Evolutionary conservation across 352 stramenopile species (phyloP), one percentile per base, ranked within the genome.

Genomic region (Elongisporangium senticosum): DNA sequence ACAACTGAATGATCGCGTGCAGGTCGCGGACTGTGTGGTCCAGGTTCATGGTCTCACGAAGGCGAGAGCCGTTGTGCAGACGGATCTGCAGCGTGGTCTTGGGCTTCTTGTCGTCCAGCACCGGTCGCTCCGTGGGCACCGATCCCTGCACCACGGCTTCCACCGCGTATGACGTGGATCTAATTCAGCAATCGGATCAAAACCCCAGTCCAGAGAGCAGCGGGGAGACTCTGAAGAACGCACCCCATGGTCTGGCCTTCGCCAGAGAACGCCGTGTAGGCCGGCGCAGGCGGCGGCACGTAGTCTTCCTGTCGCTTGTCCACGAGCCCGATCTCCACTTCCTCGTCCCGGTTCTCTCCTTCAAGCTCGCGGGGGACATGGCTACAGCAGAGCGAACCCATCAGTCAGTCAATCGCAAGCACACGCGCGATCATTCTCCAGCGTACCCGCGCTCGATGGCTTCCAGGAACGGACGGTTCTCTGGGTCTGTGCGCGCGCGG

Each of bases 81-180:
- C 87, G 86, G 50, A 97, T 87, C 74, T 96, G 89, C 61, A 97
- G 68, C 62, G 82, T 95, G 40, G 89, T 97, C 61, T 69, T 90
- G 14, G 89, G 85, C 56, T 94, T 79, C 62, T 86, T 86, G 67
- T 93, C 83, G 63, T 97, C 89, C 10, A 96, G 65, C 26, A 91
- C 79, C 0, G 87, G 86, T 1, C 71, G 67, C n/a, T 86, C 67
- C 1, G 64, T 67, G 0, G 70, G 23, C 20, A 68, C 72, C 0
- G 64, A 68, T 2, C 65, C 65, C 6, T 76, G 67, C 22, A 90
- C 68, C 51, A 91, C 77, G 0, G 59, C 71, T 19, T 88, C 83
- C 21, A 67, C 59, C 19, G 64, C 63, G 51, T 78, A 81, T 52
- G 71, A 62, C 19, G 73, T 58, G 17, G 72, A 75, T 40, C 78